phyloP scores from a whole-genome alignment of 2,329 filamentous ascomycete genomes.

The Lachnellula occidentalis region DNA sequence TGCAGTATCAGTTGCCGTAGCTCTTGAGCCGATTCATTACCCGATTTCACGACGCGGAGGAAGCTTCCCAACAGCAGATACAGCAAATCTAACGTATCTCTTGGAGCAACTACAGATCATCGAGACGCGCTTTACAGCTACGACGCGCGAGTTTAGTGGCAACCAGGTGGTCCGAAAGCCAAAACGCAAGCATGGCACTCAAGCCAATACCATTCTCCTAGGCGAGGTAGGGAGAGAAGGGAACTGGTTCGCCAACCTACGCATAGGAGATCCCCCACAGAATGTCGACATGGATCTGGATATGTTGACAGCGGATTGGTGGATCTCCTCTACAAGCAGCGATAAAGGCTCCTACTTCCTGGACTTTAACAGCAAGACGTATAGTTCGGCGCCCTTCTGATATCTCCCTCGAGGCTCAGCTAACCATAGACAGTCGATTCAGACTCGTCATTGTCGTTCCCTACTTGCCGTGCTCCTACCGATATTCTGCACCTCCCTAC shows the following conservation, averaged over 20 bases:
- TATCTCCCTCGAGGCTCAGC: not conserved
- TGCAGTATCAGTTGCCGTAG: not conserved
- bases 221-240: conserved; percentile 18
- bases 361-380: conserved; percentile 17
- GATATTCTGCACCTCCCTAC: conserved; percentile 15
- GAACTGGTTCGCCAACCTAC: conserved; percentile 18
- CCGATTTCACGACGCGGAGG: conserved; percentile 15
- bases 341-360: conserved; percentile 9
- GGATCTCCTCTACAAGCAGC: conserved; percentile 17
- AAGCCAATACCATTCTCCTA: conserved; percentile 10
- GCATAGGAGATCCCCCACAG: conserved; percentile 18
- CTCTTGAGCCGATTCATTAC: conserved; percentile 17
- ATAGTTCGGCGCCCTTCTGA: conserved; percentile 4
- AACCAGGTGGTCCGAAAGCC: conserved; percentile 18
- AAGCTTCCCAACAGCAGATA: conserved; percentile 11
- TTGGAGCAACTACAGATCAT: conserved; percentile 11
- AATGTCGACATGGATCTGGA: conserved; percentile 20
- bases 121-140: conserved; percentile 14
- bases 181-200: conserved; percentile 12
- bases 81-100: conserved; percentile 14
- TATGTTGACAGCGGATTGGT: conserved; percentile 21
- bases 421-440: conserved; percentile 8
- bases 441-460: conserved; percentile 11
- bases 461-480: conserved; percentile 14
- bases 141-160: conserved; percentile 12